Evolutionary conservation across 1,284 basidiomycete species (phyloP), one percentile per base, ranked within the genome.

Genomic region (Cystobasidium sp.): DNA sequence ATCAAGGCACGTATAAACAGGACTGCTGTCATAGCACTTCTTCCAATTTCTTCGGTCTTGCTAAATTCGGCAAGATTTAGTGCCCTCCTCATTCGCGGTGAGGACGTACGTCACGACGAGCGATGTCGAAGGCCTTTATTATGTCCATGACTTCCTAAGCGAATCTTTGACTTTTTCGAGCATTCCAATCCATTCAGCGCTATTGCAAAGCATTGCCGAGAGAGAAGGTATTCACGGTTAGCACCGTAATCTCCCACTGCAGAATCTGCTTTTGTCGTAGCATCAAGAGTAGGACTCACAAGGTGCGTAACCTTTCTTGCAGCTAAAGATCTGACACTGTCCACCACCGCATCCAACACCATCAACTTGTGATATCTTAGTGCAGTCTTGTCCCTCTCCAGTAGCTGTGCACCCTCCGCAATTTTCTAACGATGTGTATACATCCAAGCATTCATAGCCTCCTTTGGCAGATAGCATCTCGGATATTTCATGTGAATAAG

Each of bases 331-430:
- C 53, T 77, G 47, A 68, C 78, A 79, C 3, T 55, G 24, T 16
- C 78, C 76, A 12, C 46, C 64, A 16, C 75, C 75, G 70, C 78
- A 78, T 0, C 70, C 70, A 9, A 73, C 70, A 20, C 70, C 70
- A 46, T 47, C 63, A 31, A 86, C 87, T 77, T 88, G 86, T 47
- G 83, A 77, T 76, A 93, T 90, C 47, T 85, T 81, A 41, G 88
- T 88, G 83, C 91, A 93, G 81, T 93, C 89, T 79, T 87, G 83
- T 43, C 91, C 91, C 67, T 85, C 81, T 47, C 88, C 88, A 37
- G 85, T 82, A 10, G 87, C 85, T 4, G 86, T 82, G 80, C 91
- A 93, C 53, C 91, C 70, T 79, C 91, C 91, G 81, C 91, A 93
- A 14, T 61, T 81, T 69, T 84, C 83, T 73, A 84, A 80, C 67